Evolutionary conservation across 331 rosid species (phyloP).

Genomic region (Quercus tomentella): DNA sequence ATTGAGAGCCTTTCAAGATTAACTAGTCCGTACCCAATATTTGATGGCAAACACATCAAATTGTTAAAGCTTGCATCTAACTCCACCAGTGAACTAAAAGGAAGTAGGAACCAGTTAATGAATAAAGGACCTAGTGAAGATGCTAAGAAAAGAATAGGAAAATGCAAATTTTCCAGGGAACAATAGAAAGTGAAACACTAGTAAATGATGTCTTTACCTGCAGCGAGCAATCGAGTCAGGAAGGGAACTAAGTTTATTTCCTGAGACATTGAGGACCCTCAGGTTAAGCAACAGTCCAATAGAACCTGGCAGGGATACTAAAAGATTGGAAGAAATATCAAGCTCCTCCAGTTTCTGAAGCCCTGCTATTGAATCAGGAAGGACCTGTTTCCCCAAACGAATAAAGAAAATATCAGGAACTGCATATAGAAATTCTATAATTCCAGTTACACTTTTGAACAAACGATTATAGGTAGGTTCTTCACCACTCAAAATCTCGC

Average conservation of each 20-base stretch:
- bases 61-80: conserved; percentile 50
- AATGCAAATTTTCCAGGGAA: background rate
- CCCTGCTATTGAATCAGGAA: conserved; percentile 46
- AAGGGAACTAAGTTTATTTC: conserved; percentile 39
- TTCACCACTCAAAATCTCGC: background rate
- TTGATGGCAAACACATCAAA: conserved; percentile 42
- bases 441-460: background rate
- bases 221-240: conserved; percentile 46
- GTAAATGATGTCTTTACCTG: conserved; percentile 27
- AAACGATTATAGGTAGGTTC: background rate
- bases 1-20: conserved; percentile 46
- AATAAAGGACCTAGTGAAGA: background rate
- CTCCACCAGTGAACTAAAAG: conserved; percentile 39
- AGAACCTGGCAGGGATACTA: conserved; percentile 38
- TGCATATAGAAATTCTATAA: background rate
- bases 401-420: conserved; percentile 4
- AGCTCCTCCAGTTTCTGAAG: conserved; percentile 41
- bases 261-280: conserved; percentile 38
- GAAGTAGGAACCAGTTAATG: background rate
- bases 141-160: conserved; percentile 1
- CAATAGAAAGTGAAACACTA: background rate
- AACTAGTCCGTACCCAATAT: conserved; percentile 36
- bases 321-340: conserved; percentile 40
- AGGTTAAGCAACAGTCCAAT: conserved; percentile 43
- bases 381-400: conserved; percentile 29